Conservation (phyloP, 192 early-diverging fungal genomes). For the Piromyces sp. region DNA sequence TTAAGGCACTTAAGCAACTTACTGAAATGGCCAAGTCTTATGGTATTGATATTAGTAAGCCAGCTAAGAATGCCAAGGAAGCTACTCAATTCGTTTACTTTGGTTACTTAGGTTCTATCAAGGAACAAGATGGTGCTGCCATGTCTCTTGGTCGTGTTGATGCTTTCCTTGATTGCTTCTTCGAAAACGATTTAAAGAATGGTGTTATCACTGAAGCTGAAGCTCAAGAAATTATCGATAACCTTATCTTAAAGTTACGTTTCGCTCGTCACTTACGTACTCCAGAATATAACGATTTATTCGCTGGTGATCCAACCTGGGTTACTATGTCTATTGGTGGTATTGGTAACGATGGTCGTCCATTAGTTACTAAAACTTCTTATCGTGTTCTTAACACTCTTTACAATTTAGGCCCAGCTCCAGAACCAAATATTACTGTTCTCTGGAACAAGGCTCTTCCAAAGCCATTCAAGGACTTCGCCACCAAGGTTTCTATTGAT, state of each 20-base stretch:
- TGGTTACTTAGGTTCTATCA: conserved; percentile 6
- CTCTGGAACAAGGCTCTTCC: conserved; percentile 4
- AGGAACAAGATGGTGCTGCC: conserved; percentile 9
- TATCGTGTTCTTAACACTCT: conserved; percentile 7
- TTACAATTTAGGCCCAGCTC: conserved; percentile 6
- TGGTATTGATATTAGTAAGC: conserved; percentile 3
- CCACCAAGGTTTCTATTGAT: conserved; percentile 6
- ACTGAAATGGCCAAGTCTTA: conserved; percentile 5
- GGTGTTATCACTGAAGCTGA: not conserved
- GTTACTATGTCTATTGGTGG: conserved; percentile 3
- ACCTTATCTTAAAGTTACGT: conserved; percentile 7
- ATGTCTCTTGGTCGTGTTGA: conserved; percentile 7
- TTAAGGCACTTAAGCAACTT: conserved; percentile 3
- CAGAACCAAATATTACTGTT: conserved; percentile 9
- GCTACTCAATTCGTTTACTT: conserved; percentile 5
- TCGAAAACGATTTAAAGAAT: conserved; percentile 5
- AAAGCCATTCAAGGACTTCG: conserved; percentile 2
- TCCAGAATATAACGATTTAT: no score
- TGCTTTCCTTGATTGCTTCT: conserved; percentile 7
- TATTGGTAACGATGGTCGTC: conserved; percentile 1
- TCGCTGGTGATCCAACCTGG: no score
- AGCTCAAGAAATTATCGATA: conserved; percentile 8
- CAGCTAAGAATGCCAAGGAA: conserved; percentile 5
- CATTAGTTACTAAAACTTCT: conserved; percentile 6
- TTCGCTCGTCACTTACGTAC: not conserved